Evolutionary conservation across 192 early-diverging fungal species (phyloP).

Genomic region (Coemansia sp.): DNA sequence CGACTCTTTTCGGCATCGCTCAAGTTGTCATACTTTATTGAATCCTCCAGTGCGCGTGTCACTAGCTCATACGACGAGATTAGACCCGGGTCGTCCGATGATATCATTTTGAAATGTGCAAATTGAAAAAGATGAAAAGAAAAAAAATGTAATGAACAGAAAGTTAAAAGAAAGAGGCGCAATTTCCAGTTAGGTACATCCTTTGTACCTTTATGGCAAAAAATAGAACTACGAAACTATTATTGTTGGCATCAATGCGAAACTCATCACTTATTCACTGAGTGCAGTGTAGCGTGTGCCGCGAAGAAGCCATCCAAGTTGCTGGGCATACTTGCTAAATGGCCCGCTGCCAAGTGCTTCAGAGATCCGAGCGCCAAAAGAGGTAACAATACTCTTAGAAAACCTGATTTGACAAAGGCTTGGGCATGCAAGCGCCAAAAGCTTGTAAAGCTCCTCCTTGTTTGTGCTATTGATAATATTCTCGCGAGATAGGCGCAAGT

Average conservation of each 20-base stretch:
- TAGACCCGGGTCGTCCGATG: slow-evolving; percentile 25
- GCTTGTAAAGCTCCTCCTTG: background rate
- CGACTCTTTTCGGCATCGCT: slow-evolving; percentile 56
- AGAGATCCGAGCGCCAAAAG: background rate
- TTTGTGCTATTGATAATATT: too few relatives aligned
- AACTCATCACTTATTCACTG: background rate
- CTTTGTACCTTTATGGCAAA: too few relatives aligned
- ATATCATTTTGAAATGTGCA: slow-evolving; percentile 13
- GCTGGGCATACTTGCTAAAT: background rate
- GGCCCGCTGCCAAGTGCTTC: background rate
- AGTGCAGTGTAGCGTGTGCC: background rate
- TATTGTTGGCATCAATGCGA: too few relatives aligned
- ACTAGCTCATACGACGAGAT: slow-evolving; percentile 55
- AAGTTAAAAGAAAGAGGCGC: background rate
- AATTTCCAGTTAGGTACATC: too few relatives aligned
- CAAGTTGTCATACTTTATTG: slow-evolving; percentile 54
- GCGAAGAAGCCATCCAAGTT: background rate
- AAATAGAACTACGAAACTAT: too few relatives aligned
- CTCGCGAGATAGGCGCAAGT: too few relatives aligned
- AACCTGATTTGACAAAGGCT: background rate
- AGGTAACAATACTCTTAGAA: background rate
- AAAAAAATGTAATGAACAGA: slow-evolving; percentile 1
- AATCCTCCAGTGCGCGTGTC: slow-evolving; percentile 42
- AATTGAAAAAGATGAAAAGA: background rate
- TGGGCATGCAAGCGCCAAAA: background rate